Evolutionary conservation across 2,329 filamentous ascomycete species (phyloP).

Genomic region (Eurotiales sp.): DNA sequence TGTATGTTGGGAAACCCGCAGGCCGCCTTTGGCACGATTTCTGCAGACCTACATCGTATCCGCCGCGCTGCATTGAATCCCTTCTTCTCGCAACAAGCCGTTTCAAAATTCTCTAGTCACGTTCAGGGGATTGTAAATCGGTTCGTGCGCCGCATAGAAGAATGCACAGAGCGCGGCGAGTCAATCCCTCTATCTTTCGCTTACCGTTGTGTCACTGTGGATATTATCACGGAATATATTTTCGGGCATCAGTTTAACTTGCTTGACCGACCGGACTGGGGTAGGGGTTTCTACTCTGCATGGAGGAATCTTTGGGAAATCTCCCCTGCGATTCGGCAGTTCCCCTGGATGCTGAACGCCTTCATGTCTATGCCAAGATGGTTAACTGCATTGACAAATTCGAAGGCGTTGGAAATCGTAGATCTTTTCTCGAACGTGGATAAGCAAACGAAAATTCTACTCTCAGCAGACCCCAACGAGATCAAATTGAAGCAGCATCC

Average conservation of each 20-base stretch:
- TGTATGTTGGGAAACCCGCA: constrained; percentile 13
- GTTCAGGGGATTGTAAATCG: constrained; percentile 27
- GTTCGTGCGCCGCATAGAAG: constrained; percentile 13
- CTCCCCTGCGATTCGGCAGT: constrained; percentile 13
- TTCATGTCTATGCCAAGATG: constrained; percentile 14
- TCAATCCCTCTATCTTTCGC: constrained; percentile 6
- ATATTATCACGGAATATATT: constrained; percentile 14
- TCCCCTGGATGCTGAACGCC: constrained; percentile 11
- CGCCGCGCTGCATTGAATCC: constrained; percentile 20
- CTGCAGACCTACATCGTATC: constrained; percentile 28
- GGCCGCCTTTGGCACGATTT: constrained; percentile 31
- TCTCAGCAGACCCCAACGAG: neutral
- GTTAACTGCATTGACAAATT: constrained; percentile 12
- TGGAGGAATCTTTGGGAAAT: constrained; percentile 14
- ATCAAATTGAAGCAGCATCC: constrained; percentile 11
- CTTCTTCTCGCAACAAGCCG: constrained; percentile 19
- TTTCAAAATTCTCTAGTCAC: constrained; percentile 24
- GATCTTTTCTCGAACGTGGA: constrained; percentile 12
- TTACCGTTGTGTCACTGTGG: constrained; percentile 14
- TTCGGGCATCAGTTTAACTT: constrained; percentile 14
- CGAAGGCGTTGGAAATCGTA: constrained; percentile 13
- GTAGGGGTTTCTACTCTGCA: constrained; percentile 10
- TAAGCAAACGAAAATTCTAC: constrained; percentile 6
- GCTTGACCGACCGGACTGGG: constrained; percentile 12
- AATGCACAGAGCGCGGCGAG: constrained; percentile 15